Percentiles rank a stretch among this genome's conserved stretches.
These are phyloP conservation scores for Chytriomyces hyalinus DNA, from an alignment of 192 early-diverging fungal genomes.

Conservation along the genomic window DNA sequence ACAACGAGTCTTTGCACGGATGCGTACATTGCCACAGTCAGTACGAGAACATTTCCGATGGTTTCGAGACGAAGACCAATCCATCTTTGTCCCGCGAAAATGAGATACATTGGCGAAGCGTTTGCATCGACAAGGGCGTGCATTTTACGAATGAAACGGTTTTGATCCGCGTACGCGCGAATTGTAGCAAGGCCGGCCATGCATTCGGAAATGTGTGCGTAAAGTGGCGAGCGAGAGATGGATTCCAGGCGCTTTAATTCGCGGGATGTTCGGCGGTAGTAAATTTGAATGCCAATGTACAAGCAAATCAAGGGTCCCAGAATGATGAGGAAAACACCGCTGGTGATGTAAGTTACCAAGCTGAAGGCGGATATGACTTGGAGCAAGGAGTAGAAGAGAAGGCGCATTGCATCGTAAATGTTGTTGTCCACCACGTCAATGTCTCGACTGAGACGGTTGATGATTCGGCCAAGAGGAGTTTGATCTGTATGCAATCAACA, in stretches of 20 bases:
- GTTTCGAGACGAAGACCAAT: constrained; percentile 43
- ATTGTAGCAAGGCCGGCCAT: constrained; percentile 85
- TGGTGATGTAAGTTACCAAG: constrained; percentile 59
- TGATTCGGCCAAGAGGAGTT: constrained; percentile 77
- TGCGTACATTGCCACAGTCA: constrained; percentile 57
- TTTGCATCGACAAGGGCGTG: constrained; percentile 72
- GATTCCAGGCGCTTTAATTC: constrained; percentile 91
- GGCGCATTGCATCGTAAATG: constrained; percentile 67
- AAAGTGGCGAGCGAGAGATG: constrained; percentile 79
- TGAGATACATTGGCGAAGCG: constrained; percentile 65
- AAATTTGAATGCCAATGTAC: constrained; percentile 72
- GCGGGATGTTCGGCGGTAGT: constrained; percentile 80
- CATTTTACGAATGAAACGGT: constrained; percentile 73
- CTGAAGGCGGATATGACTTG: constrained; percentile 65
- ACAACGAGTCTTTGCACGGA: constrained; percentile 77
- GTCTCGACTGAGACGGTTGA: constrained; percentile 74
- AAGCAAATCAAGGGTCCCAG: constrained; percentile 73
- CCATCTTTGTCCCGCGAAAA: constrained; percentile 41
- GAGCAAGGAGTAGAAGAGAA: constrained; percentile 64
- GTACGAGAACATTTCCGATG: constrained; percentile 50
- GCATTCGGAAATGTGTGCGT: constrained; percentile 70
- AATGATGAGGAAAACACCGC: constrained; percentile 68
- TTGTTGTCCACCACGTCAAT: constrained; percentile 70
- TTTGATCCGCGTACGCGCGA: constrained; percentile 78
- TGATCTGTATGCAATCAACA: constrained; percentile 69